Evolutionary conservation across 2,329 filamentous ascomycete species (phyloP).

Genomic region (Aureobasidium namibiae): DNA sequence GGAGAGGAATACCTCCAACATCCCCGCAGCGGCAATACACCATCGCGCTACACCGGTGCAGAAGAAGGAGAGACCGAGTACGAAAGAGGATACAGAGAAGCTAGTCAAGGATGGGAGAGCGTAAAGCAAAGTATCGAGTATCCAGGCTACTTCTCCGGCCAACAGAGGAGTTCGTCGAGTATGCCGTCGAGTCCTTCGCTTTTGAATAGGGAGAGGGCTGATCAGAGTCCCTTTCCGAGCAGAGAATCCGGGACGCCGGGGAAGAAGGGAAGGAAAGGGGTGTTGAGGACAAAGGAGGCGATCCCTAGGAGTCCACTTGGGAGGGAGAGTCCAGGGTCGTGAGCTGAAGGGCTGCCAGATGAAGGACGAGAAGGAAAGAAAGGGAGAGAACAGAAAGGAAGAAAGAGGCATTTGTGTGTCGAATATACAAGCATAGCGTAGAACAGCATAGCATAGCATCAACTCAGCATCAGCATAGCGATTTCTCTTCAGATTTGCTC

Average conservation of each 20-base stretch:
- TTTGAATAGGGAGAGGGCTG: constrained; percentile 6
- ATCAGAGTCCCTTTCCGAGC: not conserved
- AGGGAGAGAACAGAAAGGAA: no score
- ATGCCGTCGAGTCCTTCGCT: constrained; percentile 20
- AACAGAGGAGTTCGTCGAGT: not conserved
- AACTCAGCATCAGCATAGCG: no score
- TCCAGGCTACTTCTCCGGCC: not conserved
- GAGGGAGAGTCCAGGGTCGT: not conserved
- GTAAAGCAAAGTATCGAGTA: constrained; percentile 1
- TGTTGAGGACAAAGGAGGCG: constrained; percentile 8
- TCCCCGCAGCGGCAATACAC: constrained; percentile 16
- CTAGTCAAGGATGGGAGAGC: not conserved
- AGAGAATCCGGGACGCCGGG: not conserved
- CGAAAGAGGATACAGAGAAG: not conserved
- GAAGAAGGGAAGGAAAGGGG: not conserved
- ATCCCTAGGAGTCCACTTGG: constrained; percentile 14
- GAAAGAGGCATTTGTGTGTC: not conserved
- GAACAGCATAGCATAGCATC: not conserved
- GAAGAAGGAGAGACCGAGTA: not conserved
- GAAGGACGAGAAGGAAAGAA: no score
- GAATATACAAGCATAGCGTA: not conserved
- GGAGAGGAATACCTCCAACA: constrained; percentile 57
- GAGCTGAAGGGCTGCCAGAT: not conserved
- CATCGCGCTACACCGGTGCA: not conserved
- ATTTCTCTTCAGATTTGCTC: no score